A percentile compares a stretch with the other conserved stretches of the same genome.
These are phyloP conservation scores for Pisolithus marmoratus DNA, from an alignment of 768 basidiomycete species.

Conservation along the genomic window DNA sequence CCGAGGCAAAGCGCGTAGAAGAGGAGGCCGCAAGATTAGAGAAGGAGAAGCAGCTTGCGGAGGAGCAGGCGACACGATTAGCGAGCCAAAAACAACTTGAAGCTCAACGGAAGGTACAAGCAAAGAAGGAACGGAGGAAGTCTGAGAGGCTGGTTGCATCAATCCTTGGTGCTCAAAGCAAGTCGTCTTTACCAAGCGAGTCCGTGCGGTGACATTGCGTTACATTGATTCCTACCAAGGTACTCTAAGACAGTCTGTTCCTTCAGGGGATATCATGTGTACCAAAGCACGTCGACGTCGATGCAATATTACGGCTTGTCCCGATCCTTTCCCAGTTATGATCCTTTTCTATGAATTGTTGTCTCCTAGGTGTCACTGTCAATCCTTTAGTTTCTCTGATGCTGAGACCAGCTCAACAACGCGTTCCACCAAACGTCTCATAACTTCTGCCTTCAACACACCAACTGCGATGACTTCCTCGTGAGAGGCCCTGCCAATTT, in stretches of 20 bases:
- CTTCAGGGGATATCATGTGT: too few relatives aligned
- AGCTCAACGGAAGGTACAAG: neutral
- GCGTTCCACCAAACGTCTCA: slow-evolving; percentile 64
- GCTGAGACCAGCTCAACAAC: slow-evolving; percentile 48
- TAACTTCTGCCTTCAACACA: slow-evolving; percentile 60
- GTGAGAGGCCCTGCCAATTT: slow-evolving; percentile 57
- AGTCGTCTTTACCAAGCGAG: neutral
- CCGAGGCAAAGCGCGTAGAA: slow-evolving; percentile 11
- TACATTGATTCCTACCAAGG: too few relatives aligned
- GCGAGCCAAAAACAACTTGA: neutral
- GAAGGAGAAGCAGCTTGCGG: neutral
- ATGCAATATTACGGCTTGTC: neutral
- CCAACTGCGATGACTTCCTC: slow-evolving; percentile 72
- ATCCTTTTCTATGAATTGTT: neutral
- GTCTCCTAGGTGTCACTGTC: too few relatives aligned
- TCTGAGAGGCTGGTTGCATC: neutral
- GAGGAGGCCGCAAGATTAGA: slow-evolving; percentile 3
- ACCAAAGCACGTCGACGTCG: too few relatives aligned
- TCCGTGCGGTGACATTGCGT: neutral
- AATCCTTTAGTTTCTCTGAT: neutral
- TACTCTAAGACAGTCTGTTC: too few relatives aligned
- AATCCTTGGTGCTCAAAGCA: slow-evolving; percentile 1
- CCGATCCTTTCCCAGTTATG: neutral
- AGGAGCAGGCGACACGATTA: neutral
- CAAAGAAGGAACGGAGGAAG: neutral